Conservation (phyloP, 148 eudicot species). For the Cornus controversa region DNA sequence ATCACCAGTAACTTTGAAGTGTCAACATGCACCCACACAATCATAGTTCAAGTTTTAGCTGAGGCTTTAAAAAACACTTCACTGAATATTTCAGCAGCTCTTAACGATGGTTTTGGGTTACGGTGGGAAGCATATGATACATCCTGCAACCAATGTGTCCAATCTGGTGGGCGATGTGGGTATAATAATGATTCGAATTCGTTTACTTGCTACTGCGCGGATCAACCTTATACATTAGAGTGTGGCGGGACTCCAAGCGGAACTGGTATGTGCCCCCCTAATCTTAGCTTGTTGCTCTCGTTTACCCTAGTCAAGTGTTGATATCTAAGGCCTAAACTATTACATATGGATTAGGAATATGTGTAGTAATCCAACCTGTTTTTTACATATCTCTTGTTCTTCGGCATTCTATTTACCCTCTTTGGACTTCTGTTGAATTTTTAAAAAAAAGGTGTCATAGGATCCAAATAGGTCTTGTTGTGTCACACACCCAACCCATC, state of each 20-base stretch:
- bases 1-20: no score
- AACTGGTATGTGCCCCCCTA: constrained; percentile 18
- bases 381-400: no score
- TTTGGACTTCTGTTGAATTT: no score
- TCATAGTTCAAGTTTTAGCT: constrained; percentile 30
- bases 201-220: constrained; percentile 45
- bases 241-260: not conserved
- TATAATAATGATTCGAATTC: constrained; percentile 15
- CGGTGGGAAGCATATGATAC: constrained; percentile 39
- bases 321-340: no score
- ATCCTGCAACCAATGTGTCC: constrained; percentile 31
- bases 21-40: constrained; percentile 16
- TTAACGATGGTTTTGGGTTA: constrained; percentile 45
- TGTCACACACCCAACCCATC: no score
- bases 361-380: no score
- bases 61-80: not conserved
- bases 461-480: no score
- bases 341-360: no score
- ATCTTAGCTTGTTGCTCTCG: not conserved
- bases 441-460: no score
- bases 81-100: constrained; percentile 6
- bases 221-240: constrained; percentile 13
- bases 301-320: no score
- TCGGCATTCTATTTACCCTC: no score
- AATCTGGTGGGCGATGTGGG: constrained; percentile 57